phyloP scores from a whole-genome alignment of 139 green algal species.

The Desmodesmus armatus region DNA sequence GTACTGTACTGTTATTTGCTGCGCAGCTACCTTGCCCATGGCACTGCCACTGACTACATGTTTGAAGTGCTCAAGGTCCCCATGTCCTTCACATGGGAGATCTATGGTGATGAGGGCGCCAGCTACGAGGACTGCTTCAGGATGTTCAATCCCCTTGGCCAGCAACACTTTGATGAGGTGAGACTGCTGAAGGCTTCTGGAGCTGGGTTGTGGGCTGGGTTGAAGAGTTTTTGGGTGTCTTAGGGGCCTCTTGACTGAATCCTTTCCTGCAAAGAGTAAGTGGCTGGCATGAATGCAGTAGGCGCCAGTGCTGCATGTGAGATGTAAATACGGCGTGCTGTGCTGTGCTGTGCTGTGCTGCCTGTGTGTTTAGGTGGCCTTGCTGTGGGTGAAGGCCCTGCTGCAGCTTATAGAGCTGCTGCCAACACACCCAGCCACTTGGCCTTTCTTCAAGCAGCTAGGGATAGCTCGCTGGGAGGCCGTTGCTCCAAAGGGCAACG shows the following conservation, averaged over 20 bases:
- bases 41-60: slow-evolving; percentile 98
- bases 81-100: slow-evolving; percentile 95
- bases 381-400: slow-evolving; percentile 71
- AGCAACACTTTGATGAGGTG: slow-evolving; percentile 54
- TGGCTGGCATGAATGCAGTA: no score
- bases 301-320: no score
- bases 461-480: no score
- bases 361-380: no score
- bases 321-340: not conserved
- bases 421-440: slow-evolving; percentile 68
- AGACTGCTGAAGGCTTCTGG: no score
- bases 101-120: slow-evolving; percentile 91
- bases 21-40: slow-evolving; percentile 93
- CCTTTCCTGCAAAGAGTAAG: not conserved
- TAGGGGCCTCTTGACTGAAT: not conserved
- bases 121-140: slow-evolving; percentile 93
- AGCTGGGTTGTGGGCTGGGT: not conserved
- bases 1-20: not conserved
- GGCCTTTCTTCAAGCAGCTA: slow-evolving; percentile 30
- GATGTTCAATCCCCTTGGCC: slow-evolving; percentile 95
- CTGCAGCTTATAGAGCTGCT: slow-evolving; percentile 77
- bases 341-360: not conserved
- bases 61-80: slow-evolving; percentile 81
- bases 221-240: not conserved
- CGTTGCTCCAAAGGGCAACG: no score